Base-by-base conservation (phyloP, 1,284 basidiomycete genomes). In the Trichosporon asahii region DNA sequence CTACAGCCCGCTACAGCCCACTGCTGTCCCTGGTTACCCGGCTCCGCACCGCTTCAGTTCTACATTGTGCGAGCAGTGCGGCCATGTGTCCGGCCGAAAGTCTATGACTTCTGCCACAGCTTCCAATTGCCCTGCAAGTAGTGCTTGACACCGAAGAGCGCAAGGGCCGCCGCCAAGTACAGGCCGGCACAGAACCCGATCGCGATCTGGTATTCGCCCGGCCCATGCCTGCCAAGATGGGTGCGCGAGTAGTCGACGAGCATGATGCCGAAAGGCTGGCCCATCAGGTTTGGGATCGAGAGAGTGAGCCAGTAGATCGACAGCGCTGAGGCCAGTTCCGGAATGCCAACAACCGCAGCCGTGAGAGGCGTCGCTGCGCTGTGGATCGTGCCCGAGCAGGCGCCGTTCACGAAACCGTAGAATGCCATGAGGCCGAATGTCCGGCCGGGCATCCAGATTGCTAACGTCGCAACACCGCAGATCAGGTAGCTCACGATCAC, bases 381-480 rank as follows among this genome's bases (percentile, higher is more conserved):
- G 83, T 84, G 85, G 68, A 85, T 78, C 5, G 83, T 84, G 0
- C 84, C 84, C 4, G 81, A 78, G 2, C 80, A 78, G 65, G 83
- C 72, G 40, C 85, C 84, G 66, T 84, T 81, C 12, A 84, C 75
- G 63, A 85, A 40, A 0, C 82, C 83, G 73, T 82, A 85, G 25
- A 84, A 76, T 14, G 81, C 75, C 60, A 85, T 77, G n/a, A 85
- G 75, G 27, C 75, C 79, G 61, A 83, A 84, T 2, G 74, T 78
- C 21, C 78, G 73, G 0, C 82, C 82, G 3, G 83, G 81, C 12
- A 85, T 75, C 85, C 85, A 85, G 40, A 84, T 80, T 0, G 77
- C 78, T 15, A 85, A 76, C 33, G 80, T 83, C 1, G 79, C 82
- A 1, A 85, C 21, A 9, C 84, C 85, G 21, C 80, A 76, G 53